A percentile compares a stretch with the other conserved stretches of the same genome.
Evolutionary conservation across 2,329 filamentous ascomycete genomes (phyloP).

Genomic region (Xylaria sp.): DNA sequence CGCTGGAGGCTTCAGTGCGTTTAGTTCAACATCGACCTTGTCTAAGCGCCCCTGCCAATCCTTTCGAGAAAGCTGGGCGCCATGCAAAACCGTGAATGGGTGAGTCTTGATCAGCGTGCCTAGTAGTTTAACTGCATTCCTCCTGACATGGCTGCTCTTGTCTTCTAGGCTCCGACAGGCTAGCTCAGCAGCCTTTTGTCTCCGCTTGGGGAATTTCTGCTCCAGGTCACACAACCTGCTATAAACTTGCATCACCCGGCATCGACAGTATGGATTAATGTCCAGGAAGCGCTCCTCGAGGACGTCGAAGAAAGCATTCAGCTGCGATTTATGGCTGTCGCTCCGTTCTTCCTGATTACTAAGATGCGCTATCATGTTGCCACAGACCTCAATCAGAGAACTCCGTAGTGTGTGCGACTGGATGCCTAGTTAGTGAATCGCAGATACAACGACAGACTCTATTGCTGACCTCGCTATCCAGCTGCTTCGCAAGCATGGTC

Average conservation of each 20-base stretch:
- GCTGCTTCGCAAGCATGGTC: conserved; percentile 89
- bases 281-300: conserved; percentile 95
- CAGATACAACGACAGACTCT: neutral
- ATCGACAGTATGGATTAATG: conserved; percentile 94
- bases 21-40: conserved; percentile 80
- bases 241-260: conserved; percentile 90
- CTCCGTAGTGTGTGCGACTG: conserved; percentile 91
- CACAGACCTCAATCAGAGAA: conserved; percentile 94
- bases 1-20: conserved; percentile 78
- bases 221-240: conserved; percentile 92
- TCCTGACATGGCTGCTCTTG: conserved; percentile 95
- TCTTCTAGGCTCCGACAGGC: conserved; percentile 91
- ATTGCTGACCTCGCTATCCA: conserved; percentile 81
- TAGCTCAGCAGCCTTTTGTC: conserved; percentile 85
- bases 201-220: conserved; percentile 90
- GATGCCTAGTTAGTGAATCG: conserved; percentile 18
- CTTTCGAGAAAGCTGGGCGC: conserved; percentile 80
- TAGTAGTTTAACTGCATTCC: conserved; percentile 93
- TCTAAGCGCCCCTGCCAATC: conserved; percentile 87
- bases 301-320: conserved; percentile 96
- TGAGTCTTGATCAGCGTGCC: conserved; percentile 90
- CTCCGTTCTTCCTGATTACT: conserved; percentile 89
- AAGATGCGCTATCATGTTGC: conserved; percentile 89
- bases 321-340: conserved; percentile 92
- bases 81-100: conserved; percentile 90